Conservation (phyloP, 2,329 filamentous ascomycete genomes). For the Teratosphaeria viscida region DNA sequence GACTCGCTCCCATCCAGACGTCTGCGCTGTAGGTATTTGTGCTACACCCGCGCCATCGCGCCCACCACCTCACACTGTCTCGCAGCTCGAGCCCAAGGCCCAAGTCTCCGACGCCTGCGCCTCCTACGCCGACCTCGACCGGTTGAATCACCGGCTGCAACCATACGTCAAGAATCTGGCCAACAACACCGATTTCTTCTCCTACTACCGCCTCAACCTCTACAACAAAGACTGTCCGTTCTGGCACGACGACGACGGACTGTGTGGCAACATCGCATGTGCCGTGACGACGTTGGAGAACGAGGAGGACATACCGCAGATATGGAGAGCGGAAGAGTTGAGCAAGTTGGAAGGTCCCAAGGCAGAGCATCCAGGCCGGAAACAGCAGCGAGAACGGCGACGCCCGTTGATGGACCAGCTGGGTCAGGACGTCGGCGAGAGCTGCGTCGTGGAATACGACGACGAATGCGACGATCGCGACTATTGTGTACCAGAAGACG, state of each 20-base stretch:
- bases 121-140: constrained; percentile 82
- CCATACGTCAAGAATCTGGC: constrained; percentile 73
- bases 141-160: constrained; percentile 65
- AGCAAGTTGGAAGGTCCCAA: constrained; percentile 86
- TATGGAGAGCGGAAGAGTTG: constrained; percentile 86
- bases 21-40: constrained; percentile 44
- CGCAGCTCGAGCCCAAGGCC: constrained; percentile 73
- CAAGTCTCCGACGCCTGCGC: constrained; percentile 92
- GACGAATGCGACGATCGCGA: constrained; percentile 95
- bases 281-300: constrained; percentile 91
- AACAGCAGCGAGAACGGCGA: constrained; percentile 58
- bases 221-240: constrained; percentile 94
- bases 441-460: constrained; percentile 93
- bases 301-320: constrained; percentile 81
- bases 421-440: constrained; percentile 82
- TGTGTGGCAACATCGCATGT: constrained; percentile 96
- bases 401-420: constrained; percentile 71
- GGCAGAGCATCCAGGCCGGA: constrained; percentile 75
- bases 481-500: constrained; percentile 93
- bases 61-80: constrained; percentile 22
- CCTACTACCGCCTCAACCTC: constrained; percentile 89
- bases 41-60: constrained; percentile 13
- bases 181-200: constrained; percentile 89
- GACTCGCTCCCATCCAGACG: constrained; percentile 31
- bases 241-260: constrained; percentile 84